Evolutionary conservation across 164 flowering plant species (phyloP).

Genomic region (Tetrastigma voinierianum): DNA sequence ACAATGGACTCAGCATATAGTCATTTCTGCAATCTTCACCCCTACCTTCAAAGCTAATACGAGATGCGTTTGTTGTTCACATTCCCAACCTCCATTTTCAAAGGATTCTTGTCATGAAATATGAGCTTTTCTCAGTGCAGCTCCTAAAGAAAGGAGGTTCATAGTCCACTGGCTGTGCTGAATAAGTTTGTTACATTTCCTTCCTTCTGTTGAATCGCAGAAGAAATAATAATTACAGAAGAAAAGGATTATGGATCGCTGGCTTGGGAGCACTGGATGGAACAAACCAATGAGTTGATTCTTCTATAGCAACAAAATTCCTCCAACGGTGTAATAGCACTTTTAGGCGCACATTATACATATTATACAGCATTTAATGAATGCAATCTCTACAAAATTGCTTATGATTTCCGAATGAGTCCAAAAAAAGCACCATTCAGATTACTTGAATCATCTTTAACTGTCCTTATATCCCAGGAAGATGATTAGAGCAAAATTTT

Average conservation of each 20-base stretch:
- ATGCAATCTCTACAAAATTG: background rate
- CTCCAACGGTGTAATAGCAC: too few species aligned
- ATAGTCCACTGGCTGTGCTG: slow-evolving; percentile 80
- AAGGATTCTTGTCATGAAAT: slow-evolving; percentile 66
- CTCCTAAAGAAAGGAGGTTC: slow-evolving; percentile 92
- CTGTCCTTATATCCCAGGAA: too few species aligned
- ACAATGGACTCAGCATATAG: background rate
- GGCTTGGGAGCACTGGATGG: too few species aligned
- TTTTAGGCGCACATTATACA: background rate
- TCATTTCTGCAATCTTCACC: background rate
- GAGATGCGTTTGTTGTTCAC: slow-evolving; percentile 95
- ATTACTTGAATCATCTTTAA: too few species aligned
- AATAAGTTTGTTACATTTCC: slow-evolving; percentile 1
- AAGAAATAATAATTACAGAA: too few species aligned
- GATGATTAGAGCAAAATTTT: too few species aligned
- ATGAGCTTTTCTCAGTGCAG: slow-evolving; percentile 72
- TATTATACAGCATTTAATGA: background rate
- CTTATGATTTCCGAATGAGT: too few species aligned
- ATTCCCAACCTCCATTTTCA: slow-evolving; percentile 90
- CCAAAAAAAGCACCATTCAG: too few species aligned
- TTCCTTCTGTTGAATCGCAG: background rate
- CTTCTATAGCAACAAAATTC: too few species aligned
- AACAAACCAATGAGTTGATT: too few species aligned
- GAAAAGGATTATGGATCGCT: too few species aligned
- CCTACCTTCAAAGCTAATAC: slow-evolving; percentile 79